These are phyloP conservation scores for Rubia occidens DNA, from an alignment of 305 asterid species.

Conservation along the genomic window DNA sequence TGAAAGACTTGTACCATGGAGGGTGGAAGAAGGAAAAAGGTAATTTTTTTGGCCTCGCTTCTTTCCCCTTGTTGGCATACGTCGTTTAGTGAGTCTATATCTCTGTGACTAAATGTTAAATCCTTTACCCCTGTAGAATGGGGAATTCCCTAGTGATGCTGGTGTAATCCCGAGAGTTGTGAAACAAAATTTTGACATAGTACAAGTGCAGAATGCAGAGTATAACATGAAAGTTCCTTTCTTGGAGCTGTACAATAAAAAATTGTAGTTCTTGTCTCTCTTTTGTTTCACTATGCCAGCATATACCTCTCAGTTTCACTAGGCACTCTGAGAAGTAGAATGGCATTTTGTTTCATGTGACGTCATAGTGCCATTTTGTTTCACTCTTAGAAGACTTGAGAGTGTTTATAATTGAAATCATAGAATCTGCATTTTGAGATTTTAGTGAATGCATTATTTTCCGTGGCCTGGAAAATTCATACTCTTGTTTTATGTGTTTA, in stretches of 20 bases:
- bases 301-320: too few species aligned
- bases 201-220: constrained; percentile 89
- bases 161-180: constrained; percentile 99
- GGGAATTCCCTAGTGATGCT: constrained; percentile 89
- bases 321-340: too few species aligned
- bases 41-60: constrained; percentile 15
- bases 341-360: too few species aligned
- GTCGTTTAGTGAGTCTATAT: not conserved
- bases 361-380: too few species aligned
- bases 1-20: constrained; percentile 99
- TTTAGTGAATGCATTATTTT: not conserved
- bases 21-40: constrained; percentile 96
- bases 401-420: not conserved
- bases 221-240: constrained; percentile 90
- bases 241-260: constrained; percentile 89
- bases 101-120: constrained; percentile 18
- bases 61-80: not conserved
- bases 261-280: constrained; percentile 3
- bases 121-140: constrained; percentile 50
- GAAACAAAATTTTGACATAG: constrained; percentile 71
- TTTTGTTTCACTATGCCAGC: too few species aligned
- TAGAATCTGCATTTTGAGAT: not conserved
- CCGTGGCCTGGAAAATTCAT: not conserved
- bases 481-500: not conserved
- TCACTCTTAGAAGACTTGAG: too few species aligned